phyloP scores from a whole-genome alignment of 768 basidiomycete species.

The Collybia sordida region DNA sequence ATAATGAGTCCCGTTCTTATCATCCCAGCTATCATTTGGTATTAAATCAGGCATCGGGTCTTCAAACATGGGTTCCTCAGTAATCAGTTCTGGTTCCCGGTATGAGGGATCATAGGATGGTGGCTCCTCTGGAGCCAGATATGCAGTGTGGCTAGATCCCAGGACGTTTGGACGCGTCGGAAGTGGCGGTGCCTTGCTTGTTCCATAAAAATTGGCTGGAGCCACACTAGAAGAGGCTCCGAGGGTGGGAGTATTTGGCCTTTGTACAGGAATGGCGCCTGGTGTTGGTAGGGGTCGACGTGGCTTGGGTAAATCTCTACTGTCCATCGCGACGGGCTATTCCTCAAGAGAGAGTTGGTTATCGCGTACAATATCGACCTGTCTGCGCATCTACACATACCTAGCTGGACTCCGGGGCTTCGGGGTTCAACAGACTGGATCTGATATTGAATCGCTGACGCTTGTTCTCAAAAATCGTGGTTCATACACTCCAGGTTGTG shows the following conservation, averaged over 20 bases:
- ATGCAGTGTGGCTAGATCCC: slow-evolving; percentile 46
- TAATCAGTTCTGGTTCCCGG: slow-evolving; percentile 57
- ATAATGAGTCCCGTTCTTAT: too few species aligned
- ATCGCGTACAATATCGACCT: too few species aligned
- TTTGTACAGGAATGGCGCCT: slow-evolving; percentile 32
- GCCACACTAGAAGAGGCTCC: slow-evolving; percentile 26
- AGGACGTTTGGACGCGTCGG: slow-evolving; percentile 36
- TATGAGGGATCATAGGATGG: slow-evolving; percentile 39
- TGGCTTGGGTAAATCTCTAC: slow-evolving; percentile 39
- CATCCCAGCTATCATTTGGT: slow-evolving; percentile 26
- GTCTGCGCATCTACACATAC: too few species aligned
- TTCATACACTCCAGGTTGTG: too few species aligned
- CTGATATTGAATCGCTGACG: too few species aligned
- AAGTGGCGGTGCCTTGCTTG: slow-evolving; percentile 32
- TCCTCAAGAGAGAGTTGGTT: too few species aligned
- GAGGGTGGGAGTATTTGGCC: slow-evolving; percentile 41
- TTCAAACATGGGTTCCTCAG: slow-evolving; percentile 32
- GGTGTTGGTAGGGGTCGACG: slow-evolving; percentile 50
- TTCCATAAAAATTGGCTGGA: slow-evolving; percentile 37
- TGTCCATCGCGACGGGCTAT: slow-evolving; percentile 39
- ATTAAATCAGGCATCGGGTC: slow-evolving; percentile 29
- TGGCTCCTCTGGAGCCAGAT: slow-evolving; percentile 33
- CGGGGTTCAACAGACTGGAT: too few species aligned
- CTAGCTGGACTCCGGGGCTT: too few species aligned
- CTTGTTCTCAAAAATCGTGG: too few species aligned